Conservation (phyloP, 768 basidiomycete species). For the Phaeotremella skinneri region DNA sequence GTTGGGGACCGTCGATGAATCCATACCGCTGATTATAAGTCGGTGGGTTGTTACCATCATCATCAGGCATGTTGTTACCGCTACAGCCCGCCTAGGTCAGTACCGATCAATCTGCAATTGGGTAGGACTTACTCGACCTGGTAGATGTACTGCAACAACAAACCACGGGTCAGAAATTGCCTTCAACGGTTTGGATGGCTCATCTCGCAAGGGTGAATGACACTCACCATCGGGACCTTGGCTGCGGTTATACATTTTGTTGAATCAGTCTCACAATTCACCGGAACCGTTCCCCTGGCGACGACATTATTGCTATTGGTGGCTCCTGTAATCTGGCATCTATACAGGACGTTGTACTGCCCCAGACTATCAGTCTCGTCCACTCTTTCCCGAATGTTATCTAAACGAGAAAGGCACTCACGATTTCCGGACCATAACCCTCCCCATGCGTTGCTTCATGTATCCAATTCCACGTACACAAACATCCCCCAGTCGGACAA, state of each 20-base stretch:
- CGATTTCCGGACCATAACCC: slow-evolving; percentile 10
- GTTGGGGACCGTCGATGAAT: slow-evolving; percentile 66
- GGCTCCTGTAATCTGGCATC: slow-evolving; percentile 34
- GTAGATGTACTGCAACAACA: neutral
- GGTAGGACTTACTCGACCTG: neutral
- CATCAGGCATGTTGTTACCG: slow-evolving; percentile 8
- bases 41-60: slow-evolving; percentile 32
- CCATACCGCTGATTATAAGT: slow-evolving; percentile 66
- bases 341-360: slow-evolving; percentile 29
- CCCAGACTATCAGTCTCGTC: slow-evolving; percentile 5
- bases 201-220: neutral
- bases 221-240: slow-evolving; percentile 50
- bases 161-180: slow-evolving; percentile 1
- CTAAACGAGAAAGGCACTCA: neutral
- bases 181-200: neutral
- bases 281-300: slow-evolving; percentile 5
- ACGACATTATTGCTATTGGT: slow-evolving; percentile 17
- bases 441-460: neutral
- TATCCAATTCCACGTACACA: slow-evolving; percentile 56
- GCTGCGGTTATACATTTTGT: slow-evolving; percentile 1
- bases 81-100: neutral
- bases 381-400: neutral
- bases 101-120: neutral
- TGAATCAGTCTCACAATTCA: slow-evolving; percentile 4
- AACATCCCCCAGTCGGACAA: slow-evolving; percentile 61